A percentile compares a stretch with the other conserved stretches of the same genome.
These are phyloP conservation scores for Lipomyces starkeyi DNA, from an alignment of 805 yeast genomes.

Conservation along the genomic window DNA sequence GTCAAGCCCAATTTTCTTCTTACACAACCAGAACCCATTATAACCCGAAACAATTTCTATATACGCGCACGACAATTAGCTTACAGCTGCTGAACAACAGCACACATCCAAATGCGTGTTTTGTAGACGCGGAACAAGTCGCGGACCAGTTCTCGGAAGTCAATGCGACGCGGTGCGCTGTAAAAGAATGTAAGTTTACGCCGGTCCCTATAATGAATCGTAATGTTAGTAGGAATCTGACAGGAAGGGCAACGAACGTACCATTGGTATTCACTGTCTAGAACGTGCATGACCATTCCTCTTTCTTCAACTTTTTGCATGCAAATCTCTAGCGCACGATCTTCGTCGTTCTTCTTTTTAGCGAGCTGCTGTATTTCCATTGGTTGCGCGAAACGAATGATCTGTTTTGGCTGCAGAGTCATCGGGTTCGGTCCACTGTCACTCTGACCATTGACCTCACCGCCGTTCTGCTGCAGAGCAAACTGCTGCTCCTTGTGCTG, in stretches of 20 bases:
- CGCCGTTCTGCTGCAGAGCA: conserved; percentile 56
- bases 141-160: conserved; percentile 76
- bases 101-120: conserved; percentile 89
- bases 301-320: conserved; percentile 59
- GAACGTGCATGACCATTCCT: conserved; percentile 61
- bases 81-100: conserved; percentile 50
- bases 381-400: conserved; percentile 65
- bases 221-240: neutral
- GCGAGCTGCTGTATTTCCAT: conserved; percentile 65
- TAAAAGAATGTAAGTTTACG: conserved; percentile 80
- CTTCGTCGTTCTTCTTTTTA: conserved; percentile 69
- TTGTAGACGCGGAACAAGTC: conserved; percentile 77
- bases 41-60: conserved; percentile 7
- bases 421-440: conserved; percentile 19
- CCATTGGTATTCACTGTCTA: conserved; percentile 86
- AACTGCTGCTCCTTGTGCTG: conserved; percentile 76
- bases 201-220: conserved; percentile 55
- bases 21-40: conserved; percentile 10
- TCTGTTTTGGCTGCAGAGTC: conserved; percentile 62
- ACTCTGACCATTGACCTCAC: conserved; percentile 37
- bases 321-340: conserved; percentile 68
- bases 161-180: conserved; percentile 67
- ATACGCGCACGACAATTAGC: conserved; percentile 35
- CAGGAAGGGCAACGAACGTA: neutral
- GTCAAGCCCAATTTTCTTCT: conserved; percentile 6